A percentile compares a stretch with the other conserved stretches of the same genome.
These are phyloP conservation scores for Penicillium sp. DNA, from an alignment of 2,329 filamentous ascomycete genomes.

Conservation along the genomic window DNA sequence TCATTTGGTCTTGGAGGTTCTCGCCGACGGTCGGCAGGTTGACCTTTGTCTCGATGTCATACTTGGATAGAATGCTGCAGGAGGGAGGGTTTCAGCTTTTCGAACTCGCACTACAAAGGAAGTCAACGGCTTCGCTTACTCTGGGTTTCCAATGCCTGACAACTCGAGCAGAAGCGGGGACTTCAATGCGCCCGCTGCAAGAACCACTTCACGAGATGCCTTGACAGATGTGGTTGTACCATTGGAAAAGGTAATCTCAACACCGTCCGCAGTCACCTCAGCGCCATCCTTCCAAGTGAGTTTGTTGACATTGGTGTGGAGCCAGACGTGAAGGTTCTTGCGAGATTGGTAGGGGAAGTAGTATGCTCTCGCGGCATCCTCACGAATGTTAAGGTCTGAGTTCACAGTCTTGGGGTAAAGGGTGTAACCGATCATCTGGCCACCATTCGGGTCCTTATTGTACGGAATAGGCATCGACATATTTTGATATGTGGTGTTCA, in stretches of 20 bases:
- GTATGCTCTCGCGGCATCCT: conserved; percentile 51
- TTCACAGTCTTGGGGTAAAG: conserved; percentile 47
- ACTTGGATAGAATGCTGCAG: conserved; percentile 25
- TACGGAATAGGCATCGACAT: conserved; percentile 34
- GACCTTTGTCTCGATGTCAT: conserved; percentile 27
- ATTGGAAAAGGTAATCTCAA: conserved; percentile 28
- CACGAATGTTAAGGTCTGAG: conserved; percentile 37
- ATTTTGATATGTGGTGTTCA: conserved; percentile 28
- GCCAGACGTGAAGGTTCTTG: conserved; percentile 45
- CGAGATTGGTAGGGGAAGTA: conserved; percentile 46
- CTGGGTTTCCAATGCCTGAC: conserved; percentile 57
- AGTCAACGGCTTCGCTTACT: conserved; percentile 8
- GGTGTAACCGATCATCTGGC: conserved; percentile 47
- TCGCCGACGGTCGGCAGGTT: conserved; percentile 46
- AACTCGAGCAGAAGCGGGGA: conserved; percentile 61
- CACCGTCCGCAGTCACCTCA: conserved; percentile 25
- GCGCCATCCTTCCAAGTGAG: conserved; percentile 36
- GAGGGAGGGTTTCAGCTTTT: not conserved
- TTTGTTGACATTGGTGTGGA: conserved; percentile 43
- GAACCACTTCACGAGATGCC: conserved; percentile 55
- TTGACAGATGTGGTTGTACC: conserved; percentile 27
- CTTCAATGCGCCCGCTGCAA: conserved; percentile 60
- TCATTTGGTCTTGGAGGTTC: conserved; percentile 51
- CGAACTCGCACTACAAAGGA: not conserved
- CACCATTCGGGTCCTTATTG: conserved; percentile 46